Conservation (phyloP, 352 stramenopile genomes). For the Phytopythium delawarense region DNA sequence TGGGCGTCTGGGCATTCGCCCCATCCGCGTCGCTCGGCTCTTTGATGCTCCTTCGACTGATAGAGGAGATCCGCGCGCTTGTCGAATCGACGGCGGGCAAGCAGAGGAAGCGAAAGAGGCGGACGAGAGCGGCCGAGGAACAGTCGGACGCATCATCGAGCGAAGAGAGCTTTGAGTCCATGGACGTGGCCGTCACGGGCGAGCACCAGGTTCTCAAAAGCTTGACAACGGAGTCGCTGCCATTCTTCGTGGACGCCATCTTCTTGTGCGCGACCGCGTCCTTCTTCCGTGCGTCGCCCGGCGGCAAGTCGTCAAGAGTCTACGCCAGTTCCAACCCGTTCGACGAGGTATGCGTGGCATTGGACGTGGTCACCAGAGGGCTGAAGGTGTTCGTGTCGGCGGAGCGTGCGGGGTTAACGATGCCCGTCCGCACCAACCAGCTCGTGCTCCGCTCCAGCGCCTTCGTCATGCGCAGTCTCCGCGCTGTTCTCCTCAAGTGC, state of each 20-base stretch:
- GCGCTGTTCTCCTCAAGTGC: constrained; percentile 33
- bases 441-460: constrained; percentile 33
- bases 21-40: constrained; percentile 22
- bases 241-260: constrained; percentile 53
- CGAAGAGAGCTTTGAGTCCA: constrained; percentile 23
- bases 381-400: constrained; percentile 45
- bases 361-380: constrained; percentile 36
- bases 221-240: constrained; percentile 56
- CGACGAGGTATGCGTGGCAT: constrained; percentile 27
- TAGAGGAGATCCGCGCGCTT: constrained; percentile 43
- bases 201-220: constrained; percentile 64
- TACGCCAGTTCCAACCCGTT: constrained; percentile 28
- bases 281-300: constrained; percentile 28
- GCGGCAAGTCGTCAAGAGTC: neutral
- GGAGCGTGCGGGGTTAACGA: constrained; percentile 44
- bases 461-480: constrained; percentile 31
- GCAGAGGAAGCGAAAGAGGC: constrained; percentile 10
- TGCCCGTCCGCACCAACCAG: constrained; percentile 51
- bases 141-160: constrained; percentile 18
- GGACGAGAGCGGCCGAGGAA: constrained; percentile 7
- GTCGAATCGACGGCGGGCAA: constrained; percentile 20
- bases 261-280: constrained; percentile 50
- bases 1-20: constrained; percentile 51
- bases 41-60: constrained; percentile 33
- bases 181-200: constrained; percentile 32